phyloP scores from a whole-genome alignment of 78 protist genomes.

The Dictyostelium firmibasis region DNA sequence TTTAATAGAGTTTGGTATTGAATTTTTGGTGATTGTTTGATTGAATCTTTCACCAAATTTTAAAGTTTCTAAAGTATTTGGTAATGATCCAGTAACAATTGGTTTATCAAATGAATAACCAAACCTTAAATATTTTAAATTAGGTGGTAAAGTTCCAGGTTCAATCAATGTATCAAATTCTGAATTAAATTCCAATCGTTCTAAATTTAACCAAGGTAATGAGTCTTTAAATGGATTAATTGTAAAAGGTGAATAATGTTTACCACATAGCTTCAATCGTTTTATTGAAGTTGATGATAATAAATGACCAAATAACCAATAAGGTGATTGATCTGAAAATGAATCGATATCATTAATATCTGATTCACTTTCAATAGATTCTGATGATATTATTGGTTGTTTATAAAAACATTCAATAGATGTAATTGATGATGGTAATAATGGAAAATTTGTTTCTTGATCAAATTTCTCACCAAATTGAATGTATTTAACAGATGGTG shows the following conservation, averaged over 20 bases:
- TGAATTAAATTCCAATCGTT: not conserved
- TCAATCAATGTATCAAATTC: not conserved
- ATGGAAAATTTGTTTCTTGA: not conserved
- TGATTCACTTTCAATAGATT: not conserved
- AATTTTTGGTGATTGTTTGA: not conserved
- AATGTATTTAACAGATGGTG: not conserved
- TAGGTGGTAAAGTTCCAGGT: not conserved
- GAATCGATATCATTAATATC: not conserved
- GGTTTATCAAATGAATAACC: not conserved
- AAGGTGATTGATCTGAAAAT: not conserved
- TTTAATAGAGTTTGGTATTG: not conserved
- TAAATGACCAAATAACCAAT: not conserved
- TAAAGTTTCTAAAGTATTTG: not conserved
- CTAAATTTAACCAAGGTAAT: not conserved
- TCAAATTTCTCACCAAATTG: not conserved
- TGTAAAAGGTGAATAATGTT: not conserved
- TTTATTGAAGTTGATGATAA: not conserved
- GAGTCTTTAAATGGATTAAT: not conserved
- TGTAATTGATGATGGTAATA: not conserved
- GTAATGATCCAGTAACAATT: not conserved
- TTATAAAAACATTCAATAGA: not conserved
- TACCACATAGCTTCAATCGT: not conserved
- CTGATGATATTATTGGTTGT: not conserved
- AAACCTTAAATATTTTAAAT: not conserved
- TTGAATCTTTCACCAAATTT: constrained; percentile 1